Percentiles rank a stretch among this genome's conserved stretches.
Evolutionary conservation across 1,284 basidiomycete genomes (phyloP).

Genomic region (Fomitopsis pinicola): DNA sequence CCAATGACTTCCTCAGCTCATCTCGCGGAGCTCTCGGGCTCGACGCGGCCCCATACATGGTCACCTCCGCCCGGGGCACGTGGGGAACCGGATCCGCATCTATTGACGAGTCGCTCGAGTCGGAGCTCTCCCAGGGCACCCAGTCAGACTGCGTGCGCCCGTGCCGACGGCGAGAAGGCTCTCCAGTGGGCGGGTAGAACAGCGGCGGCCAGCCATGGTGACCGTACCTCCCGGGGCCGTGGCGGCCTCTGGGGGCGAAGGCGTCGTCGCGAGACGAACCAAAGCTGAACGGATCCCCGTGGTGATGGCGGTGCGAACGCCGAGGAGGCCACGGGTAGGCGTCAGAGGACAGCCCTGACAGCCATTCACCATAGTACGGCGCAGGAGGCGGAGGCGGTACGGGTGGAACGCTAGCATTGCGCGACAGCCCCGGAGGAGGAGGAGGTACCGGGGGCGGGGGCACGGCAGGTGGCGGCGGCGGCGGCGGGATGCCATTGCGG

Average conservation of each 20-base stretch:
- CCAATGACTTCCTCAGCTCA: conserved; percentile 54
- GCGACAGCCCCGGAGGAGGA: conserved; percentile 6
- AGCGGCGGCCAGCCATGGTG: neutral
- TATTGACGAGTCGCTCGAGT: neutral
- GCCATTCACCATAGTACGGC: neutral
- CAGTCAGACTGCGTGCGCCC: neutral
- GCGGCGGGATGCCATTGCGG: neutral
- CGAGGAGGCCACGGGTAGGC: neutral
- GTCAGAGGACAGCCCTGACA: conserved; percentile 2
- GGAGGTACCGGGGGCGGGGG: conserved; percentile 6
- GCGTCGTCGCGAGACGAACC: neutral
- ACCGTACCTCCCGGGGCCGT: neutral
- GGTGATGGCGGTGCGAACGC: neutral
- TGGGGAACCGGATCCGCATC: neutral
- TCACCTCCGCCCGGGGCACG: conserved; percentile 13
- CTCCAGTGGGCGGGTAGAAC: neutral
- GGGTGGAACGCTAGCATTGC: conserved; percentile 10
- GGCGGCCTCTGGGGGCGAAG: neutral
- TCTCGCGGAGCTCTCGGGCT: conserved; percentile 25
- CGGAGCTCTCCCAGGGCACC: neutral
- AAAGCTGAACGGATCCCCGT: neutral
- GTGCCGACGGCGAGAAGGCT: neutral
- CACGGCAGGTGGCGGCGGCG: neutral
- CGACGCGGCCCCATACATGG: conserved; percentile 22
- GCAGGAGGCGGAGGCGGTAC: conserved; percentile 13